Evolutionary conservation across 2,329 filamentous ascomycete species (phyloP).

Genomic region (Epichloe typhina): DNA sequence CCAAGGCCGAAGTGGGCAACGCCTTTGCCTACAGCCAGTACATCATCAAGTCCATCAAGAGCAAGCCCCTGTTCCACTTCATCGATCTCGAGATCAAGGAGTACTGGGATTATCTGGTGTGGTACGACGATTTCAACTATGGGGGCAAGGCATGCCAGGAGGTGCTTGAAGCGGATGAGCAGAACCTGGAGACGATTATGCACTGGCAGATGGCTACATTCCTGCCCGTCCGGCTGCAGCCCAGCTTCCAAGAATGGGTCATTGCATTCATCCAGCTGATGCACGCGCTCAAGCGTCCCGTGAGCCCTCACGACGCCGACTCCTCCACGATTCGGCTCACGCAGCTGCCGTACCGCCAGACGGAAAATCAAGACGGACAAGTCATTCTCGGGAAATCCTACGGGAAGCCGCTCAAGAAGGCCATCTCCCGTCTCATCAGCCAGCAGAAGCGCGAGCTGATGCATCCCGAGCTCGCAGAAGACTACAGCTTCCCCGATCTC

Average conservation of each 20-base stretch:
- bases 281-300: conserved; percentile 69
- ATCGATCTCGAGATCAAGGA: conserved; percentile 95
- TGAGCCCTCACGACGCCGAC: conserved; percentile 30
- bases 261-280: conserved; percentile 92
- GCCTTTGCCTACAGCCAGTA: conserved; percentile 96
- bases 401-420: conserved; percentile 80
- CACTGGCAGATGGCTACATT: conserved; percentile 96
- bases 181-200: conserved; percentile 84
- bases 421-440: conserved; percentile 67
- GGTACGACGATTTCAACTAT: conserved; percentile 99
- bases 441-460: conserved; percentile 80
- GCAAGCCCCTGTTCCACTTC: conserved; percentile 93
- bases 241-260: conserved; percentile 82
- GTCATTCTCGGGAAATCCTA: conserved; percentile 70
- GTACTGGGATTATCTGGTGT: conserved; percentile 98
- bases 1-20: conserved; percentile 91
- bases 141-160: conserved; percentile 84
- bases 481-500: conserved; percentile 74
- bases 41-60: conserved; percentile 93
- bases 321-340: conserved; percentile 42
- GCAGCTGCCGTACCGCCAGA: conserved; percentile 43
- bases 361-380: conserved; percentile 46
- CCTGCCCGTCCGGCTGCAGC: conserved; percentile 65
- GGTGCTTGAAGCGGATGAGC: conserved; percentile 58
- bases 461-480: conserved; percentile 73